Conservation (phyloP, 306 rosid genomes). For the Fragaria ananassa region DNA sequence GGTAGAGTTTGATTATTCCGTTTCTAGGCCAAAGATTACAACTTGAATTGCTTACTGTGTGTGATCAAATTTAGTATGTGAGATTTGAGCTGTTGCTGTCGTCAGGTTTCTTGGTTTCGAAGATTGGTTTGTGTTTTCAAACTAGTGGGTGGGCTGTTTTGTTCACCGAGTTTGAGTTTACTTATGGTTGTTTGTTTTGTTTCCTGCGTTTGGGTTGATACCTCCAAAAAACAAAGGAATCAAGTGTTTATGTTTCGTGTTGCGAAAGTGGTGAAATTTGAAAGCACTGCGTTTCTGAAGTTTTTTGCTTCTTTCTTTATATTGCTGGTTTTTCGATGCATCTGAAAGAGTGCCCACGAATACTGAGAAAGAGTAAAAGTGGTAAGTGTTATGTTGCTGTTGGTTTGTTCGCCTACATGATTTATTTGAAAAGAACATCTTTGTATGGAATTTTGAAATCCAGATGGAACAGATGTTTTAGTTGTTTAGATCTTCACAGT, state of each 20-base stretch:
- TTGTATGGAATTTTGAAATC: background rate
- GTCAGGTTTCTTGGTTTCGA: constrained; percentile 6
- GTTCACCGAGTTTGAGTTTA: background rate
- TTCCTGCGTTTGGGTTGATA: background rate
- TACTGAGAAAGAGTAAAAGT: constrained; percentile 5
- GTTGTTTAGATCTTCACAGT: background rate
- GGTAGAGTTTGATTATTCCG: background rate
- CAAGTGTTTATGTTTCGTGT: background rate
- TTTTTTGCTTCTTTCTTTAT: background rate
- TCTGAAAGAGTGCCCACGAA: constrained; percentile 10
- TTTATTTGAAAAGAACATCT: background rate
- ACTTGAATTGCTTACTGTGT: background rate
- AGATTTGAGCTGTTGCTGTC: constrained; percentile 7
- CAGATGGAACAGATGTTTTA: background rate
- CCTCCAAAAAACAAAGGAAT: background rate
- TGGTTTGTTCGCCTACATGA: background rate
- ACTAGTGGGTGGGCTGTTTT: background rate
- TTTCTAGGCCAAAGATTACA: no score
- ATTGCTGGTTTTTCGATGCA: background rate
- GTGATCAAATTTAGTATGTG: background rate
- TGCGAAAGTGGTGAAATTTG: background rate
- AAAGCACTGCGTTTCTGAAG: background rate
- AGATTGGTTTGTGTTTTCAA: background rate
- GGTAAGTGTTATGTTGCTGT: background rate
- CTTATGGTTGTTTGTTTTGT: background rate